Conservation (phyloP, 1,284 basidiomycete species). For the Marasmius sp. region DNA sequence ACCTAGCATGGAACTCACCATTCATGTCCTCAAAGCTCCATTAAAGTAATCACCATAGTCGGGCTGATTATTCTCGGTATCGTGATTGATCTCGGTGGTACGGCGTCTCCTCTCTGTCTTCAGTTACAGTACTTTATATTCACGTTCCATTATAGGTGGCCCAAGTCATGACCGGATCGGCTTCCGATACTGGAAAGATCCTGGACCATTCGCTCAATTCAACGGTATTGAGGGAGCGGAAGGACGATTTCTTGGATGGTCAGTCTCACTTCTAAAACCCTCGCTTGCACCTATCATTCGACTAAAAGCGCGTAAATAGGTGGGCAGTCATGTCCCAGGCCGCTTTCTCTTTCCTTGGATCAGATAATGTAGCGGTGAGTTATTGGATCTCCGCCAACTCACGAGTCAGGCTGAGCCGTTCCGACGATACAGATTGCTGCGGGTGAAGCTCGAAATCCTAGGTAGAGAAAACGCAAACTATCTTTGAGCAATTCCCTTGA, state of each 20-base stretch:
- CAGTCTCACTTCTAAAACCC: not conserved
- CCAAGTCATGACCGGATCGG: conserved; percentile 51
- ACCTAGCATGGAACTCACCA: not conserved
- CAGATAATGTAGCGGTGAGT: conserved; percentile 81
- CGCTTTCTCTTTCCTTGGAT: conserved; percentile 82
- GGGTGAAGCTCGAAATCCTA: conserved; percentile 71
- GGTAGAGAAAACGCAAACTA: no score
- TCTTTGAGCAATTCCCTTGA: no score
- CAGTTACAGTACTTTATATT: not conserved
- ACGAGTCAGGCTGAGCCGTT: not conserved
- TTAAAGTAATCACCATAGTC: conserved; percentile 79
- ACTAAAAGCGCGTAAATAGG: not conserved
- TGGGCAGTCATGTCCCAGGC: conserved; percentile 71
- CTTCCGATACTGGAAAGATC: conserved; percentile 71
- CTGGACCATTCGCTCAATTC: conserved; percentile 70
- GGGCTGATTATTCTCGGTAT: conserved; percentile 64
- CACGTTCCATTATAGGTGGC: conserved; percentile 30
- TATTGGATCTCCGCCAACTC: conserved; percentile 29
- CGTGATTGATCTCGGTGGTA: conserved; percentile 73
- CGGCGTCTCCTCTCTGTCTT: conserved; percentile 5
- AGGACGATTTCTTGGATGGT: conserved; percentile 64
- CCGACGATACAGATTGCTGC: conserved; percentile 61
- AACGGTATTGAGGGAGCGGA: conserved; percentile 52
- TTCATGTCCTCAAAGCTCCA: conserved; percentile 43
- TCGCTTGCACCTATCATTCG: not conserved